A percentile compares a stretch with the other conserved stretches of the same genome.
phyloP scores from a whole-genome alignment of 495 filamentous ascomycete genomes.

The Penicillium longicatenatum region DNA sequence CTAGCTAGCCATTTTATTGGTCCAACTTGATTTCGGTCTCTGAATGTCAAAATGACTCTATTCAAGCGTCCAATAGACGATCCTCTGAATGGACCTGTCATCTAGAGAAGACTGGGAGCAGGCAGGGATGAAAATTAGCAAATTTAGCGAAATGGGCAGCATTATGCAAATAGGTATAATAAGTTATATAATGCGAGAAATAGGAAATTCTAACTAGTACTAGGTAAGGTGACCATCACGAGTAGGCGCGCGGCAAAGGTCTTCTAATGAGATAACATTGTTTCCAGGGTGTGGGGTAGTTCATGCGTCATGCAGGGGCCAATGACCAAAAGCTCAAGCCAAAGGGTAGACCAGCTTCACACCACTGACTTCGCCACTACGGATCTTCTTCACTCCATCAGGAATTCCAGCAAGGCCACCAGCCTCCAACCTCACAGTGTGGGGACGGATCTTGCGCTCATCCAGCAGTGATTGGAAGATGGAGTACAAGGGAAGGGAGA shows the following conservation, averaged over 20 bases:
- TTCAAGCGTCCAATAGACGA: too few species aligned
- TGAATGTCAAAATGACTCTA: too few species aligned
- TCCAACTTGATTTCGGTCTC: too few species aligned
- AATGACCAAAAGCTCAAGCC: background rate
- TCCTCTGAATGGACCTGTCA: too few species aligned
- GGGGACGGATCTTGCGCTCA: constrained; percentile 21
- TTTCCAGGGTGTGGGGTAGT: background rate
- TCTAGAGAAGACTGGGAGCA: background rate
- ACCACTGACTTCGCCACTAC: constrained; percentile 13
- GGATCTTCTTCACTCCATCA: constrained; percentile 26
- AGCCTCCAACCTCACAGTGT: constrained; percentile 23
- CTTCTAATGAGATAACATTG: background rate
- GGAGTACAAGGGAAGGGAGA: background rate
- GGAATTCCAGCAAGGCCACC: constrained; percentile 30
- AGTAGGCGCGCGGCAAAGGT: background rate
- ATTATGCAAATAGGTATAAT: background rate
- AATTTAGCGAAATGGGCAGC: background rate
- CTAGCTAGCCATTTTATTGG: too few species aligned
- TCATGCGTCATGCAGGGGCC: background rate
- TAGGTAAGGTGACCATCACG: background rate
- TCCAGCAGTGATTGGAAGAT: constrained; percentile 27
- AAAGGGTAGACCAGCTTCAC: constrained; percentile 26
- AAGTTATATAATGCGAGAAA: background rate
- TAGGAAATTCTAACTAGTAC: background rate
- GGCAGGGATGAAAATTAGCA: background rate